Evolutionary conservation across 1,284 basidiomycete genomes (phyloP).

Genomic region (Trametes sp.): DNA sequence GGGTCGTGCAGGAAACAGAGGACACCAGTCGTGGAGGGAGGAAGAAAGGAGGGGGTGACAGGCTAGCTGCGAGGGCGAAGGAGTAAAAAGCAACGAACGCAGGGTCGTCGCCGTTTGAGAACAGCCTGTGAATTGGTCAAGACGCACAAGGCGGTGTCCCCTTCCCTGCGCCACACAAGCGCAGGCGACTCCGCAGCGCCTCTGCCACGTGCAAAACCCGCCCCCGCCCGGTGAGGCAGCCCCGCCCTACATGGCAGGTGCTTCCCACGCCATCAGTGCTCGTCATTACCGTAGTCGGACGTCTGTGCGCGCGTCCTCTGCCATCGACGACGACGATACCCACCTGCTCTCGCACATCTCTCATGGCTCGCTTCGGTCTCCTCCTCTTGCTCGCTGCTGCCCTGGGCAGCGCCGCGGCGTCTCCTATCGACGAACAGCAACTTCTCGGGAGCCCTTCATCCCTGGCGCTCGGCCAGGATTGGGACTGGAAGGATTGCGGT

Average conservation of each 20-base stretch:
- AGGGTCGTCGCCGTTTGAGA: constrained; percentile 15
- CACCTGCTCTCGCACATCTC: constrained; percentile 15
- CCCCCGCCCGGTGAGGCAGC: background rate
- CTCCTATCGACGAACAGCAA: constrained; percentile 49
- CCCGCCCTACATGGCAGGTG: constrained; percentile 9
- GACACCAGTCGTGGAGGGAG: constrained; percentile 9
- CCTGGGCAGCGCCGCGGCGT: constrained; percentile 44
- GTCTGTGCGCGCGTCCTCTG: constrained; percentile 14
- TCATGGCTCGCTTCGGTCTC: constrained; percentile 54
- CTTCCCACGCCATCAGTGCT: constrained; percentile 29
- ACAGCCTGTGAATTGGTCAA: constrained; percentile 12
- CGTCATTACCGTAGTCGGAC: constrained; percentile 21
- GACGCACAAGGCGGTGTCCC: constrained; percentile 4
- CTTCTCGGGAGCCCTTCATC: constrained; percentile 39
- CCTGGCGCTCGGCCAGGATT: constrained; percentile 44
- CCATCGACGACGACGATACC: constrained; percentile 27
- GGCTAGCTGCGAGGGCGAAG: constrained; percentile 18
- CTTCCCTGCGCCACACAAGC: constrained; percentile 5
- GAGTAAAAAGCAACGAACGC: constrained; percentile 10
- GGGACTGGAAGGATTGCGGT: constrained; percentile 74
- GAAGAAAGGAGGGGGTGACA: constrained; percentile 15
- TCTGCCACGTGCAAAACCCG: background rate
- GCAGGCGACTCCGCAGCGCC: constrained; percentile 14
- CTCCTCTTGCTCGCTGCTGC: constrained; percentile 48
- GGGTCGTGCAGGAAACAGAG: constrained; percentile 18